phyloP scores from a whole-genome alignment of 2,329 filamentous ascomycete genomes.

The Aspergillus arachidicola region DNA sequence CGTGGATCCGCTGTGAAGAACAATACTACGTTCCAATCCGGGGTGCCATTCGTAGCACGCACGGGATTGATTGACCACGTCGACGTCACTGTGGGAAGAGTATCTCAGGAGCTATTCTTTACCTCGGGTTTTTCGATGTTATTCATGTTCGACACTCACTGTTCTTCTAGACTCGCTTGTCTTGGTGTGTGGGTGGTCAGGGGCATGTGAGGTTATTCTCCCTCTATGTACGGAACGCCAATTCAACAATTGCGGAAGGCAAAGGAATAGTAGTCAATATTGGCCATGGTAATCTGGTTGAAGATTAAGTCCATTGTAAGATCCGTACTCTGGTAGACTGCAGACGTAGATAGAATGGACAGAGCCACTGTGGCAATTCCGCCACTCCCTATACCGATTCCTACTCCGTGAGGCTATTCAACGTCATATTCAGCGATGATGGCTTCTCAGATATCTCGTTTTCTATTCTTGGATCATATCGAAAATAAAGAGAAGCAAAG shows the following conservation, averaged over 20 bases:
- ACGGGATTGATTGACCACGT: background rate
- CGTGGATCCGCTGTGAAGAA: background rate
- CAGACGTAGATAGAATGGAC: background rate
- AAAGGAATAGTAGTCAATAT: background rate
- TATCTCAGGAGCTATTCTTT: background rate
- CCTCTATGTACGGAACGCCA: background rate
- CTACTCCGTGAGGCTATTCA: background rate
- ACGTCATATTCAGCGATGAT: background rate
- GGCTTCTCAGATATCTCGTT: accelerated
- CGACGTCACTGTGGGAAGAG: background rate
- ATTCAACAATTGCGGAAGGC: background rate
- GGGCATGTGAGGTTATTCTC: background rate
- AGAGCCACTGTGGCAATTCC: background rate
- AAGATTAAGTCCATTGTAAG: background rate
- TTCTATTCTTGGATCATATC: background rate
- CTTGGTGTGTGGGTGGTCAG: background rate
- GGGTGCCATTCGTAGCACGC: background rate
- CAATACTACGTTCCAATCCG: background rate
- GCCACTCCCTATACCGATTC: too few relatives aligned
- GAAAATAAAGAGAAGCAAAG: background rate
- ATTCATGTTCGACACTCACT: background rate
- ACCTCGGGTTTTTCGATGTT: background rate
- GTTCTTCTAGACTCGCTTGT: background rate
- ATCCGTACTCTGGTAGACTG: background rate
- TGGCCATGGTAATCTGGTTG: accelerated